Base-by-base conservation (phyloP, 75 land plant genomes). In the Pinus tabuliformis region DNA sequence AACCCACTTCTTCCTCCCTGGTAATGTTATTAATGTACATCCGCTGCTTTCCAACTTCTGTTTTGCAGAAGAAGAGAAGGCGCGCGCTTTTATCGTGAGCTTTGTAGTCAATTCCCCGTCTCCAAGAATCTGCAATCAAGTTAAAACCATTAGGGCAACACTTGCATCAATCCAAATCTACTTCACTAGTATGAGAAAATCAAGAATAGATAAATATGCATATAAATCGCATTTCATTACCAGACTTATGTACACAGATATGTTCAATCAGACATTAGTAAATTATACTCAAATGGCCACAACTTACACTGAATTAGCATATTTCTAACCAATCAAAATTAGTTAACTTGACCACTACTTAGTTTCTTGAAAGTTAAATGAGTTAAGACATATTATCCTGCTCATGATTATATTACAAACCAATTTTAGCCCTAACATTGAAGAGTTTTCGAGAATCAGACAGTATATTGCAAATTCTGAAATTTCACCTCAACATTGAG, bases 1-100 rank as follows among this genome's bases (percentile, higher is more conserved):
- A 28, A 97, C 78, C 98, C 98, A 97, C 78, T 95, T 97, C 87
- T 92, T 95, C 62, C 90, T 66, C 58, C 98, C 92, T 30, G 99
- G 99, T 20, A 97, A 72, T 39, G 80, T 79, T 15, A 89, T 91
- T 57, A 88, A 64, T 9, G 87, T 80, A 75, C 99, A 97, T 49
- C 99, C 99, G 20, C 88, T 82, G 59, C 85, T 80, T 72, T 97
- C 93, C 54, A 97, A 87, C 79, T 95, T 97, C 79, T 86, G 92
- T 73, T 89, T 97, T 26, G 99, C 99, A 21, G 91, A 76, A 52
- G 87, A 76, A 16, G 99, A 97, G 66, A 95, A 89, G 36, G 99
- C 81, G 9, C 93, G 84, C 17, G 99, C 99, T 73, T 97, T 97
- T 36, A 97, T 72, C 63, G 80, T 89, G 75, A 97, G 72, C 79